Conservation (phyloP, 805 yeast species). For the Nakazawaea ambrosiae region DNA sequence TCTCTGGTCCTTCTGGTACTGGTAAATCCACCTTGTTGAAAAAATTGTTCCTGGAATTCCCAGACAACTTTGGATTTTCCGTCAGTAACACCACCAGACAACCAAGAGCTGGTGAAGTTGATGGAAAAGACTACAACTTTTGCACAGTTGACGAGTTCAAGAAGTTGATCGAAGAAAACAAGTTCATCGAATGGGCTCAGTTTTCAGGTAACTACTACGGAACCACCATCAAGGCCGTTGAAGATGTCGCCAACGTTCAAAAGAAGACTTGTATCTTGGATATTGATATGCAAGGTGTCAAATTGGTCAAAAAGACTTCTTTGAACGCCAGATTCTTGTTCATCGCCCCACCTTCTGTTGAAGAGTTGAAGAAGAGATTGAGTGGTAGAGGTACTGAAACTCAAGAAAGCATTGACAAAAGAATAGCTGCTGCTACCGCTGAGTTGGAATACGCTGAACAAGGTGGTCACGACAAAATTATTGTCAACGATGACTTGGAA, state of each 20-base stretch:
- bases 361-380: conserved; percentile 66
- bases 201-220: conserved; percentile 98
- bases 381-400: conserved; percentile 94
- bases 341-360: conserved; percentile 89
- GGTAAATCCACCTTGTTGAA: conserved; percentile 94
- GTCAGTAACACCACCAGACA: conserved; percentile 88
- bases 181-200: conserved; percentile 96
- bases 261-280: conserved; percentile 86
- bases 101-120: conserved; percentile 87
- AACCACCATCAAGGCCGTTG: conserved; percentile 80
- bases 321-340: conserved; percentile 83
- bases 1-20: conserved; percentile 95
- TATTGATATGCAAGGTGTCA: conserved; percentile 99
- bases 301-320: conserved; percentile 75
- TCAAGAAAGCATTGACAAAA: conserved; percentile 71
- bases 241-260: conserved; percentile 51
- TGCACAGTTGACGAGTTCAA: conserved; percentile 75
- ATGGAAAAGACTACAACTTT: conserved; percentile 89
- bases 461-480: conserved; percentile 86
- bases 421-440: conserved; percentile 79
- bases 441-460: conserved; percentile 86
- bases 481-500: conserved; percentile 89
- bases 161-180: conserved; percentile 60
- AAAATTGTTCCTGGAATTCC: conserved; percentile 83
- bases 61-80: conserved; percentile 87